Base-by-base conservation (phyloP, 2,329 filamentous ascomycete genomes). In the Chaetoscypha palmicola region DNA sequence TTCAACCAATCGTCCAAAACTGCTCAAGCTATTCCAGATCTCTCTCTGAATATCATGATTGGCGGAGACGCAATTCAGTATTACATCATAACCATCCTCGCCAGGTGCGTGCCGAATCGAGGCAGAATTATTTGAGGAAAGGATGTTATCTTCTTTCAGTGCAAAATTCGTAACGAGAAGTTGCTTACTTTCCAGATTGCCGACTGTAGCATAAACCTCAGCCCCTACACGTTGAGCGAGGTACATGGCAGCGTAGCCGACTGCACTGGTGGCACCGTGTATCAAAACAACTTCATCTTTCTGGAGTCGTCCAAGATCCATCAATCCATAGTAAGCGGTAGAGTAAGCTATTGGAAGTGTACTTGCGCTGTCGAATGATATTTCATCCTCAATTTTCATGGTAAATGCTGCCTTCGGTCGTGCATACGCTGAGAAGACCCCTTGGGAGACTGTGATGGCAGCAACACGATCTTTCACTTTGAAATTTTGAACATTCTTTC, bases 1-100 rank as follows among this genome's bases (percentile, higher is more conserved):
- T 35, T 69, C 66, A 0, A 70, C 38, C 28, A 70, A 67, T 0
- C 62, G 53, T 2, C 67, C 68, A 43, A 65, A 65, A 0, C 43
- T 48, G 3, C 62, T 58, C 1, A 69, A 35, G 40, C 59, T 65
- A 3, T 55, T 39, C 62, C 61, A 67, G 2, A 60, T 49, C 2
- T 56, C 48, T 17, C 53, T 51, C 5, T 59, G 43, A 1, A 47
- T 48, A 4, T 62, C 56, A 4, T 50, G 48, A 16, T 56, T 38
- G 9, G 55, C 40, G 1, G 53, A 44, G 31, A 26, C 56, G 33
- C 23, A 58, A 38, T 60, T 62, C 4, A 64, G 33, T 1, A 61
- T 53, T n/a, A 62, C 46, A 43, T 63, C 58, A n/a, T 62, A 56
- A 26, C 57, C 51, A 7, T 40, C 23, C 24, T 52, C 45, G 16